phyloP scores from a whole-genome alignment of 139 green algal genomes.

The Tetraselmis chui region DNA sequence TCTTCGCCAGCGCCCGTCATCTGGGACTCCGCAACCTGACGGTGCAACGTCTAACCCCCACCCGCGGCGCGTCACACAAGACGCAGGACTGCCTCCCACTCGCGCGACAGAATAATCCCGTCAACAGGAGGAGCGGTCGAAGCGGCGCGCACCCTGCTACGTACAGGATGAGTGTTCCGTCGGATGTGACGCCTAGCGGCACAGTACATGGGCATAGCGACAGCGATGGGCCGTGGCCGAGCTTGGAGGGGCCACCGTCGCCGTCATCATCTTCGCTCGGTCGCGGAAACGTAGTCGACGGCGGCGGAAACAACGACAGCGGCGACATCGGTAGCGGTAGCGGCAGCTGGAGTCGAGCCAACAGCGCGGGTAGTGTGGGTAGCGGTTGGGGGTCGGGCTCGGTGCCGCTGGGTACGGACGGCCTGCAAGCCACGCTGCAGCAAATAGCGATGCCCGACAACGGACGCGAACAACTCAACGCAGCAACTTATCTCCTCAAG shows the following conservation, averaged over 20 bases:
- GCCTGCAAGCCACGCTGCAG: not conserved
- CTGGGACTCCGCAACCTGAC: too few species aligned
- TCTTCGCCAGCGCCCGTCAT: too few species aligned
- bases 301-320: not conserved
- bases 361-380: not conserved
- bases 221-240: not conserved
- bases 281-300: not conserved
- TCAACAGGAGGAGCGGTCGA: too few species aligned
- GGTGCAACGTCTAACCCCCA: too few species aligned
- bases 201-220: not conserved
- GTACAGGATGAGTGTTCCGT: too few species aligned
- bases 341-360: not conserved
- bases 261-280: not conserved
- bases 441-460: not conserved
- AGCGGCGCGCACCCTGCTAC: too few species aligned
- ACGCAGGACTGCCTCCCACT: too few species aligned
- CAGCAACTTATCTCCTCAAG: not conserved
- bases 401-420: not conserved
- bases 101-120: too few species aligned
- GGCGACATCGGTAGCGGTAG: not conserved
- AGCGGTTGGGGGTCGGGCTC: too few species aligned
- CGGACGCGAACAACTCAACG: not conserved
- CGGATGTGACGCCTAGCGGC: too few species aligned
- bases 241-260: not conserved
- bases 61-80: too few species aligned